Evolutionary conservation across 345 rosid genomes (phyloP).

Genomic region (Populus tremula): DNA sequence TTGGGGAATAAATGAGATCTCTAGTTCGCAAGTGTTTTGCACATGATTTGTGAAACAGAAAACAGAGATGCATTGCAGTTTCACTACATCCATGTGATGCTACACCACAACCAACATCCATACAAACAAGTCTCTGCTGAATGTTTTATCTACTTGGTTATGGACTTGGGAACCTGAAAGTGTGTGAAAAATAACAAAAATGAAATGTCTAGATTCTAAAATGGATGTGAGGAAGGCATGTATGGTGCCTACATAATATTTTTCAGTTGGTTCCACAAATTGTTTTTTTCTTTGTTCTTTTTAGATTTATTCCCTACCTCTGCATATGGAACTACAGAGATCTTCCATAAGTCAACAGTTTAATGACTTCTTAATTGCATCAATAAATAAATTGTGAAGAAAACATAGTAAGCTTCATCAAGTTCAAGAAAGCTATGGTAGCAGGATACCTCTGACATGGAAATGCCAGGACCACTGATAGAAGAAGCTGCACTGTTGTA

Average conservation of each 20-base stretch:
- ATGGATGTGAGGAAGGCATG: neutral
- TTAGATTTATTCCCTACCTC: neutral
- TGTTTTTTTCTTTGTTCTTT: neutral
- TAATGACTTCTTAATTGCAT: neutral
- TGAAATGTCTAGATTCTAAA: neutral
- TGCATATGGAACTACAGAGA: neutral
- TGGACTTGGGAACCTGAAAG: neutral
- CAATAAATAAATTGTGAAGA: neutral
- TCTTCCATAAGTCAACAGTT: neutral
- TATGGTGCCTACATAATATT: no score
- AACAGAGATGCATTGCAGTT: neutral
- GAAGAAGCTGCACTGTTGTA: slow-evolving; percentile 63
- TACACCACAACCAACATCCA: neutral
- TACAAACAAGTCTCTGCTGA: neutral
- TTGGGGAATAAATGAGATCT: neutral
- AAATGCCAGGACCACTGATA: slow-evolving; percentile 59
- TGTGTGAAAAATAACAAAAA: neutral
- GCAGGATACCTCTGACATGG: slow-evolving; percentile 70
- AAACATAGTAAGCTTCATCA: neutral
- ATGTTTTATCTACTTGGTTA: neutral
- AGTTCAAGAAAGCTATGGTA: neutral
- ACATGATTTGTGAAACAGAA: neutral
- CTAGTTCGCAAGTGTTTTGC: neutral
- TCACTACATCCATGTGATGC: neutral
- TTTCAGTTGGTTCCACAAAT: neutral